These are phyloP conservation scores for Colletotrichum sp. DNA, from an alignment of 2,329 filamentous ascomycete species.

Conservation along the genomic window DNA sequence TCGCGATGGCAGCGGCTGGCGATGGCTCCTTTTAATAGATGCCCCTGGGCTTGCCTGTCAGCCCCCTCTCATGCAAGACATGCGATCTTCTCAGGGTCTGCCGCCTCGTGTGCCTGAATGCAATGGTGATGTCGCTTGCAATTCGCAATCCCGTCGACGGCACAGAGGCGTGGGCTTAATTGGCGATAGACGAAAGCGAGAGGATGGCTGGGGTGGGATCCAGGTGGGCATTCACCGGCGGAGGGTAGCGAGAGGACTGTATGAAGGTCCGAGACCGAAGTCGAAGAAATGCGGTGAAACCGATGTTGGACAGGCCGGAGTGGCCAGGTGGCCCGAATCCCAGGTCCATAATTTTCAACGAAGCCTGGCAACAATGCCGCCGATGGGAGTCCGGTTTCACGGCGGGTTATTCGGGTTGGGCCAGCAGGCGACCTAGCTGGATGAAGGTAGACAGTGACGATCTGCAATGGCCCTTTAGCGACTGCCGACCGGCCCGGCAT, in stretches of 20 bases:
- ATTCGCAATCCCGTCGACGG: neutral
- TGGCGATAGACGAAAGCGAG: neutral
- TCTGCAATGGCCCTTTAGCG: neutral
- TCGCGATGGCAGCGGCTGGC: neutral
- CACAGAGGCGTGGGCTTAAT: neutral
- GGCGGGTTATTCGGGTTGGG: neutral
- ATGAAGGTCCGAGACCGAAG: constrained; percentile 2
- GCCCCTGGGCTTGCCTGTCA: neutral
- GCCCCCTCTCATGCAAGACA: neutral
- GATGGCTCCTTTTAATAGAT: neutral
- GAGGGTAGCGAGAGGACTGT: neutral
- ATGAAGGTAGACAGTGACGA: neutral
- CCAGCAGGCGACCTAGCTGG: neutral
- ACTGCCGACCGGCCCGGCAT: constrained; percentile 8
- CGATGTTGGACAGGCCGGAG: neutral
- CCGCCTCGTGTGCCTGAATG: neutral
- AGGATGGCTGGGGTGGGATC: neutral
- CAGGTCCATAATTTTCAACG: neutral
- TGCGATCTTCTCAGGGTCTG: neutral
- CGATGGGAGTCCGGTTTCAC: neutral
- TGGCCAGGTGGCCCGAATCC: neutral
- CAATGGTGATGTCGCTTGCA: neutral
- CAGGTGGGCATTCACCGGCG: neutral
- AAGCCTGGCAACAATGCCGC: neutral
- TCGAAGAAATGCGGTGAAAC: neutral